phyloP scores from a whole-genome alignment of 2,329 filamentous ascomycete genomes.

The Verticillium albo-atrum region DNA sequence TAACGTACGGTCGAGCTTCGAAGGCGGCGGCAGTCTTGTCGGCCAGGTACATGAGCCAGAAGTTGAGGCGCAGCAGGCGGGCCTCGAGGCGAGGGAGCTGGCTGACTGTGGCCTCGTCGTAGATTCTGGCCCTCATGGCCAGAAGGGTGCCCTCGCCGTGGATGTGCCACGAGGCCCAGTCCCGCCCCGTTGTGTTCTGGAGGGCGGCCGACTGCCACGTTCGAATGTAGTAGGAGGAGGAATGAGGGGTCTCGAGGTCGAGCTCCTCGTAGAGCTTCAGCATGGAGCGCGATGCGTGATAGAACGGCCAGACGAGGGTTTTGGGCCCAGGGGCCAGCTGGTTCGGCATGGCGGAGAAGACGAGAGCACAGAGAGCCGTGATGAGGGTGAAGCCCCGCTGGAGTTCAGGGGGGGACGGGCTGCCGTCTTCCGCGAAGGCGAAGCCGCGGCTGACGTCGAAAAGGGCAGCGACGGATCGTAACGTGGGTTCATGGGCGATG shows the following conservation, averaged over 20 bases:
- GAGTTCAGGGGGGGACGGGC: neutral
- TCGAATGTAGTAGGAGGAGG: conserved; percentile 3
- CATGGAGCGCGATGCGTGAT: conserved; percentile 7
- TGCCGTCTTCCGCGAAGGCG: no score
- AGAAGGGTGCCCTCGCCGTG: conserved; percentile 3
- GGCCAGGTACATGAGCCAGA: conserved; percentile 7
- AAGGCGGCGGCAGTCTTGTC: conserved; percentile 1
- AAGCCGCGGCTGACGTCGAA: neutral
- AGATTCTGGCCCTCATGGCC: conserved; percentile 3
- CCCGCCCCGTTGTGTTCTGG: conserved; percentile 6
- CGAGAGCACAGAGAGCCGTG: conserved; percentile 5
- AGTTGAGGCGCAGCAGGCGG: conserved; percentile 4
- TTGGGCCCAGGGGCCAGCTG: no score
- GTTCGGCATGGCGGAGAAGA: neutral
- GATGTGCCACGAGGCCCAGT: conserved; percentile 3
- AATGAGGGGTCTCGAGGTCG: conserved; percentile 7
- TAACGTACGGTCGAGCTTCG: neutral
- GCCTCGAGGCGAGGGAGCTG: conserved; percentile 1
- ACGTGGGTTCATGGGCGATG: conserved; percentile 3
- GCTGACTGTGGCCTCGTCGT: conserved; percentile 2
- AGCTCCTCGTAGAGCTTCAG: conserved; percentile 4
- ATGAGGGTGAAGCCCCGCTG: conserved; percentile 3
- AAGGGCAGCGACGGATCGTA: neutral
- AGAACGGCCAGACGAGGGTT: neutral
- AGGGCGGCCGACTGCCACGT: conserved; percentile 6